These are phyloP conservation scores for Globisporangium radiosum DNA, from an alignment of 352 stramenopile genomes.

Conservation along the genomic window DNA sequence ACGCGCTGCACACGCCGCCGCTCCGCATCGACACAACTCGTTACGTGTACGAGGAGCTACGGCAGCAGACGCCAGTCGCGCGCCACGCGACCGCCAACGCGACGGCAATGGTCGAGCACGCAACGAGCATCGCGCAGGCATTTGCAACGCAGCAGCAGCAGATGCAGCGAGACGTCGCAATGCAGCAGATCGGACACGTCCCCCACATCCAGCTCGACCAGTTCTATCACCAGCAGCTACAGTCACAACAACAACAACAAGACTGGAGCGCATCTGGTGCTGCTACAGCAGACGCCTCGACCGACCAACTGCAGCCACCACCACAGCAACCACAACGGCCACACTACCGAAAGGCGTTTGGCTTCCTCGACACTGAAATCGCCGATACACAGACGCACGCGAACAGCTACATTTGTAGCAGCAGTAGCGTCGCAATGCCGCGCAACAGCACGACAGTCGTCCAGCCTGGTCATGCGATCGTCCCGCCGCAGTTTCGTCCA, in stretches of 20 bases:
- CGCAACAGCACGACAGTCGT: conserved; percentile 12
- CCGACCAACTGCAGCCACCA: not conserved
- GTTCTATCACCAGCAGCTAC: conserved; percentile 13
- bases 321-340: not conserved
- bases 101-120: not conserved
- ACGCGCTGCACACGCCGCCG: not conserved
- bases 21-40: conserved; percentile 1
- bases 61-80: conserved; percentile 1
- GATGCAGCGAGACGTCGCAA: not conserved
- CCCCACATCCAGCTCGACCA: conserved; percentile 12
- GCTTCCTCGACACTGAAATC: conserved; percentile 7
- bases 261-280: not conserved
- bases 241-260: conserved; percentile 14
- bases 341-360: not conserved
- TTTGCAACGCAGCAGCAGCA: not conserved
- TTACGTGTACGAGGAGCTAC: conserved; percentile 8
- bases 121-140: not conserved
- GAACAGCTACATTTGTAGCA: conserved; percentile 2
- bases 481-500: conserved; percentile 12
- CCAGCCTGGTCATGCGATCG: conserved; percentile 17
- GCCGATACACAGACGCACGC: not conserved
- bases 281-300: not conserved
- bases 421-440: not conserved
- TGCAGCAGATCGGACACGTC: not conserved
- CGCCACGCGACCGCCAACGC: not conserved